Conservation (phyloP, 768 basidiomycete genomes). For the Tricholoma sp. region DNA sequence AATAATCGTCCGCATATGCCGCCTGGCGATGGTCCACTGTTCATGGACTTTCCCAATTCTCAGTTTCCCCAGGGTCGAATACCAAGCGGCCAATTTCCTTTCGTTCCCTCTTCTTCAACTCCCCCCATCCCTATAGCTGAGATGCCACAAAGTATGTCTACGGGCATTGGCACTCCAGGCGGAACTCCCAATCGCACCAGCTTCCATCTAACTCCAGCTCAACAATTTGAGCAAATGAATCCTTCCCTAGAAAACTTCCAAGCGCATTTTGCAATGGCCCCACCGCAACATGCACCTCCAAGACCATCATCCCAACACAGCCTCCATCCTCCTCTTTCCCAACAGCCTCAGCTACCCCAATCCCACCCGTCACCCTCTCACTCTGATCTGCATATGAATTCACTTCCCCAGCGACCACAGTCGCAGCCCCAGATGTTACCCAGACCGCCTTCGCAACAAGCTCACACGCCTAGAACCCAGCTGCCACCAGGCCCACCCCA, state of each 20-base stretch:
- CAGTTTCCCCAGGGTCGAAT: conserved; percentile 32
- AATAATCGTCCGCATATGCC: conserved; percentile 40
- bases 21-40: conserved; percentile 37
- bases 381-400: conserved; percentile 35
- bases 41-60: conserved; percentile 35
- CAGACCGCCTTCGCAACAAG: conserved; percentile 11
- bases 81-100: conserved; percentile 29
- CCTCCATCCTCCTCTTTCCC: conserved; percentile 27
- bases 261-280: conserved; percentile 27
- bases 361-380: conserved; percentile 37
- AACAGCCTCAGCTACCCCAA: conserved; percentile 22
- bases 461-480: conserved; percentile 14
- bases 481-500: conserved; percentile 7
- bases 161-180: conserved; percentile 30
- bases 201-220: conserved; percentile 58
- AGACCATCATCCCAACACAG: conserved; percentile 40
- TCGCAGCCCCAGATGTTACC: conserved; percentile 38
- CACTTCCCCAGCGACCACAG: conserved; percentile 49
- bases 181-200: conserved; percentile 35
- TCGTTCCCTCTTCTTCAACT: conserved; percentile 42
- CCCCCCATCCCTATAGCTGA: conserved; percentile 47
- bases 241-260: conserved; percentile 23
- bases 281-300: conserved; percentile 30
- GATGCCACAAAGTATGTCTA: conserved; percentile 36
- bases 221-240: conserved; percentile 56